A percentile compares a stretch with the other conserved stretches of the same genome.
These are phyloP conservation scores for Incumbomyces delicatus DNA, from an alignment of 2,329 filamentous ascomycete species.

Conservation along the genomic window DNA sequence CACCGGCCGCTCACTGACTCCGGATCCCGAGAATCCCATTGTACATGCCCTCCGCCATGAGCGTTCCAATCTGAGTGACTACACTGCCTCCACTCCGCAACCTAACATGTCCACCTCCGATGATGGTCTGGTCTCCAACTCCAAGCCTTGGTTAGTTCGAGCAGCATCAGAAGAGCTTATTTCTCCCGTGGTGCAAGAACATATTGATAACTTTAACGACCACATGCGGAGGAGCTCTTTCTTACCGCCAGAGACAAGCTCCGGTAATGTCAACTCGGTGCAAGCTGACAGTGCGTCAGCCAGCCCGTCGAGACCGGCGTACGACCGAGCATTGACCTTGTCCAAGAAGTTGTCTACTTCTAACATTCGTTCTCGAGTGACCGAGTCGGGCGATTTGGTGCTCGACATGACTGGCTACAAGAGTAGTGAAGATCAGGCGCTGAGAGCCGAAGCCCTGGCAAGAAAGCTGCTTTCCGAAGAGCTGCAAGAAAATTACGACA, in stretches of 20 bases:
- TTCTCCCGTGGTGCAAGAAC: constrained; percentile 30
- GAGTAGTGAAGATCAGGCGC: constrained; percentile 80
- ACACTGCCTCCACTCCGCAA: not conserved
- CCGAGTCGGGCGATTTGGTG: constrained; percentile 87
- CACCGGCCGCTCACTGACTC: constrained; percentile 16
- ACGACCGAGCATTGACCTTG: constrained; percentile 71
- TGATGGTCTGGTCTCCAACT: no score
- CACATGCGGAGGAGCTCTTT: constrained; percentile 9
- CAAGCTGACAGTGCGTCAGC: not conserved
- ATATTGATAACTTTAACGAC: constrained; percentile 16
- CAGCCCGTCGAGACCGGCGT: constrained; percentile 50
- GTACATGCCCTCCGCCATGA: constrained; percentile 12
- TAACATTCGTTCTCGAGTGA: constrained; percentile 90
- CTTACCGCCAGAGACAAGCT: constrained; percentile 45
- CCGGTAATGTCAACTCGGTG: constrained; percentile 55
- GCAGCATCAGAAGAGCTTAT: constrained; percentile 45
- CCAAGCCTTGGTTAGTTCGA: not conserved
- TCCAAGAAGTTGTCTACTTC: constrained; percentile 80
- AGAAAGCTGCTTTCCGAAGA: constrained; percentile 88
- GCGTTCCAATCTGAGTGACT: constrained; percentile 3
- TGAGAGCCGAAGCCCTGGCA: constrained; percentile 86
- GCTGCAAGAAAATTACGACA: constrained; percentile 88
- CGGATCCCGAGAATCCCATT: constrained; percentile 6
- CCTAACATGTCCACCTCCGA: not conserved
- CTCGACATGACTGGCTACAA: constrained; percentile 97